Evolutionary conservation across 2,329 filamentous ascomycete genomes (phyloP).

Genomic region (Orbilia quercus): DNA sequence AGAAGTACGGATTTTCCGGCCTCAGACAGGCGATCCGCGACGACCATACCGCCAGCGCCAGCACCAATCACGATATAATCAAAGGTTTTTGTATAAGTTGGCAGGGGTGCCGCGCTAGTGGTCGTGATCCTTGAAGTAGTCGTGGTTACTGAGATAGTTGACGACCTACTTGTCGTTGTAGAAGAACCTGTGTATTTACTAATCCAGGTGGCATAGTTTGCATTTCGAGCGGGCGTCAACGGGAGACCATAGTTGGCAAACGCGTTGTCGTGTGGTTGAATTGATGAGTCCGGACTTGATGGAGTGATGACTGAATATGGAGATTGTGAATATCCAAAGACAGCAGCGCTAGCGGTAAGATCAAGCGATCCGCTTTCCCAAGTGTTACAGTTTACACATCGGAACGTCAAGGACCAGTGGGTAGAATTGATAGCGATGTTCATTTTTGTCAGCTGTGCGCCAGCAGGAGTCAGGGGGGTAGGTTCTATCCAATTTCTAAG

Average conservation of each 20-base stretch:
- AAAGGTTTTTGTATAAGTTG: conserved; percentile 63
- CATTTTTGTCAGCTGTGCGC: conserved; percentile 65
- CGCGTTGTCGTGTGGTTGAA: conserved; percentile 64
- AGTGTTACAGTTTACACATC: conserved; percentile 66
- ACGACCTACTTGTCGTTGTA: conserved; percentile 59
- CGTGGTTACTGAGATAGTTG: conserved; percentile 59
- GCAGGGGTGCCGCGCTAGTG: conserved; percentile 62
- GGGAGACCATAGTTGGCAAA: conserved; percentile 68
- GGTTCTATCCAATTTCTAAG: conserved; percentile 66
- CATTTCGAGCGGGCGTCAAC: conserved; percentile 63
- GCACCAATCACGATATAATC: conserved; percentile 74
- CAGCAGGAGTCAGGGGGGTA: conserved; percentile 64
- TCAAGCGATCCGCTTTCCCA: conserved; percentile 66
- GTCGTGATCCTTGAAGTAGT: conserved; percentile 62
- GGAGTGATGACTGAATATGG: conserved; percentile 61
- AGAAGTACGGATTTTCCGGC: conserved; percentile 67
- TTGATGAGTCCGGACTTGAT: conserved; percentile 61
- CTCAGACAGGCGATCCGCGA: conserved; percentile 68
- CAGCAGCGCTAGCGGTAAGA: conserved; percentile 58
- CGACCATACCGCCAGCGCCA: conserved; percentile 72
- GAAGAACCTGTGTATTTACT: conserved; percentile 58
- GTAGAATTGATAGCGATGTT: conserved; percentile 69
- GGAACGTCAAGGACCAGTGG: conserved; percentile 69
- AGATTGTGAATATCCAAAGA: conserved; percentile 65
- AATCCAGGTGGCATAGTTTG: conserved; percentile 64